A percentile compares a stretch with the other conserved stretches of the same genome.
These are phyloP conservation scores for Xylaria sp. DNA, from an alignment of 2,329 filamentous ascomycete species.

Conservation along the genomic window DNA sequence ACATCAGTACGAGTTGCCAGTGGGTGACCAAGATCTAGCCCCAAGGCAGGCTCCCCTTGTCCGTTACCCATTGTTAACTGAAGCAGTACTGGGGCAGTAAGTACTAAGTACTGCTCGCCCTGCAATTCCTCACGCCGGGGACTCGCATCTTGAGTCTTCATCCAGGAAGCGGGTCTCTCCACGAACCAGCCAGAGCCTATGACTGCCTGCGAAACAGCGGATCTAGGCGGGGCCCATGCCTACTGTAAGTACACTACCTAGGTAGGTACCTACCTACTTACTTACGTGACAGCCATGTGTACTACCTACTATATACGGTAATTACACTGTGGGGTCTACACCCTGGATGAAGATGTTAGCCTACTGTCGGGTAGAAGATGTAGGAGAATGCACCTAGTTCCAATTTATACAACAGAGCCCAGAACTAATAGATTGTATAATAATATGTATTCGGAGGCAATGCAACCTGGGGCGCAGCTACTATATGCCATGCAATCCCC, in stretches of 20 bases:
- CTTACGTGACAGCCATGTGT: no score
- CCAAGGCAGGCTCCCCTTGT: neutral
- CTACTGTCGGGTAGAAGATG: no score
- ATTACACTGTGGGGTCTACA: no score
- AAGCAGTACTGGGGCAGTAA: no score
- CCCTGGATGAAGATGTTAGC: no score
- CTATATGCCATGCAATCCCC: no score
- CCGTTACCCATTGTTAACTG: neutral
- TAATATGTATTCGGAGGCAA: no score
- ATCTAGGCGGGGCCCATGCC: neutral
- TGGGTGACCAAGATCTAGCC: neutral
- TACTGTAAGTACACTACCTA: neutral
- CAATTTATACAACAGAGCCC: no score
- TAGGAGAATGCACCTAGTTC: no score
- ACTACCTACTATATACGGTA: no score
- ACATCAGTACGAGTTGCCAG: slow-evolving; percentile 12
- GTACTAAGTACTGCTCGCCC: neutral
- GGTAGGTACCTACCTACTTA: neutral
- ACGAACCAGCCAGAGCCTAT: neutral
- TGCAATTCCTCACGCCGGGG: slow-evolving; percentile 15
- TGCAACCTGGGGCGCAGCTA: no score
- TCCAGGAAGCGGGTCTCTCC: neutral
- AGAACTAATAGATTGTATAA: no score
- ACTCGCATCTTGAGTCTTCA: slow-evolving; percentile 5
- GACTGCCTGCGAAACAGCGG: neutral